Evolutionary conservation across 192 early-diverging fungal species (phyloP), one percentile per base, ranked within the genome.

Genomic region (Phycomyces nitens): DNA sequence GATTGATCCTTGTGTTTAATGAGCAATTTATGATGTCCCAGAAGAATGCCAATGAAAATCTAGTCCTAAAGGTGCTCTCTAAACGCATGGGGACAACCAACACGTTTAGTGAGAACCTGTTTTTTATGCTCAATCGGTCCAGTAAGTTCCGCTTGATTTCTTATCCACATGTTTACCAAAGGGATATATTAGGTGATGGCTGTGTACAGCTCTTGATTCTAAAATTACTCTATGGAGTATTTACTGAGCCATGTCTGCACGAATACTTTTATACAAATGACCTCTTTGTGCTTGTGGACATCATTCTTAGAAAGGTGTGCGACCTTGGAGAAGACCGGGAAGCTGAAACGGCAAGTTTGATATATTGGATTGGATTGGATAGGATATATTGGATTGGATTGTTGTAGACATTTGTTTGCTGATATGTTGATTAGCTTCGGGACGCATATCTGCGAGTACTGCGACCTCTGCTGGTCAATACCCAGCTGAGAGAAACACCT

Each of bases 241-340:
- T 97, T 43, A 85, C 81, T 26, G 79, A 78, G 0, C 77, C 84
- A 2, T 70, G 68, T 29, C 84, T 90, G 1, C 66, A 67, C 22
- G 79, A 83, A n/a, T 87, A 92, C 42, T 88, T 95, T 68, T 97
- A 96, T 68, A 94, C 95, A 14, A 97, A 97, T 63, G 95, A 97
- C 70, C 78, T 95, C 51, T 81, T 80, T 43, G 91, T 96, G 5
- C 80, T 96, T 23, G 79, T 95, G 10, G 95, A 97, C 70, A 89
- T 96, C 2, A 77, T 92, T 0, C 77, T 97, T 22, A 81, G 95
- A 55, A 94, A 96, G 71, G 71, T 92, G 14, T 80, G 85, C 67
- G 80, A 93, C 65, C 71, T 95, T 18, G 74, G 68, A 14, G 74
- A 69, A 29, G 68, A 64, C 23, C 56, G 22, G 40, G 68, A 58